Percentiles rank a stretch among this genome's conserved stretches.
Evolutionary conservation across 345 rosid species (phyloP).

Genomic region (Gynandropsis gynandra): DNA sequence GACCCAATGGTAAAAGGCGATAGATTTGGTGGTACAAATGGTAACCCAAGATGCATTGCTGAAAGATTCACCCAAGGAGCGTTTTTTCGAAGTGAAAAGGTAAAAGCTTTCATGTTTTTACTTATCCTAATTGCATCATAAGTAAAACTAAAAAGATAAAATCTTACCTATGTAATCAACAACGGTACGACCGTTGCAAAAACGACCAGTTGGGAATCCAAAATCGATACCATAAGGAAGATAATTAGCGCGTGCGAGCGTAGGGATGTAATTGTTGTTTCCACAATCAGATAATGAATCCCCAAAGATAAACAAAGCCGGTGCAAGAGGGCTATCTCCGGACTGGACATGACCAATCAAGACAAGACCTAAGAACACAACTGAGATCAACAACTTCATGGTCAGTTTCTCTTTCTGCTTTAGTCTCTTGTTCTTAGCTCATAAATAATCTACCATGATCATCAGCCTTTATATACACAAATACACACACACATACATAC

Average conservation of each 20-base stretch:
- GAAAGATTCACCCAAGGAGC: not conserved
- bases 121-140: not conserved
- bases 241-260: constrained; percentile 32
- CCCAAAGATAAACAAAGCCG: constrained; percentile 35
- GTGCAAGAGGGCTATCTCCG: constrained; percentile 24
- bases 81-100: constrained; percentile 1
- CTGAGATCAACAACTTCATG: constrained; percentile 20
- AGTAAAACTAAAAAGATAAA: not conserved
- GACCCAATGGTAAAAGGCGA: constrained; percentile 23
- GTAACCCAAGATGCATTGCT: constrained; percentile 25
- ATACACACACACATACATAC: not conserved
- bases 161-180: constrained; percentile 28
- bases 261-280: constrained; percentile 34
- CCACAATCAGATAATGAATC: constrained; percentile 34
- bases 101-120: too few relatives aligned
- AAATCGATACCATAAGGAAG: constrained; percentile 40
- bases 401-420: constrained; percentile 1
- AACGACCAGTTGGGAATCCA: constrained; percentile 31
- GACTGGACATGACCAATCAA: constrained; percentile 20
- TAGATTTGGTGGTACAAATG: constrained; percentile 30
- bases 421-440: not conserved
- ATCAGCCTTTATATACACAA: too few relatives aligned
- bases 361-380: constrained; percentile 18
- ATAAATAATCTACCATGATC: constrained; percentile 10
- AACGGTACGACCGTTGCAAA: constrained; percentile 34